Evolutionary conservation across 2,329 filamentous ascomycete species (phyloP).

Genomic region (Cryphonectria radicalis): DNA sequence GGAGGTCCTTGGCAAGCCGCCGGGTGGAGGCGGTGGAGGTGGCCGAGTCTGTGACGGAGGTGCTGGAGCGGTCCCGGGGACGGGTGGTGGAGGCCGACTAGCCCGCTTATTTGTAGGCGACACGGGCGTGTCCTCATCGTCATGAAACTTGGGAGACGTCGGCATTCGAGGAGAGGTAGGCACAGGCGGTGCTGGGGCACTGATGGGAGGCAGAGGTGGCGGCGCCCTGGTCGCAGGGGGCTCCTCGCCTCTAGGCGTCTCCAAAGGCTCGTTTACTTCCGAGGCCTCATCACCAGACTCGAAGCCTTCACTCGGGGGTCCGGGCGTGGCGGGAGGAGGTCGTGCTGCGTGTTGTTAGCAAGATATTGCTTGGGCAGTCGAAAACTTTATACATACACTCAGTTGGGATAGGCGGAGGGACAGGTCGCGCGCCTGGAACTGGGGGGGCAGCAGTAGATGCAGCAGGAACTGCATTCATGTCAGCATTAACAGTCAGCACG

Average conservation of each 20-base stretch:
- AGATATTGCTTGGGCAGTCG: slow-evolving; percentile 10
- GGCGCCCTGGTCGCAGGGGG: slow-evolving; percentile 45
- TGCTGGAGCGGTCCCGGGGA: slow-evolving; percentile 59
- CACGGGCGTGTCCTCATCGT: slow-evolving; percentile 42
- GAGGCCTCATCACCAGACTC: slow-evolving; percentile 89
- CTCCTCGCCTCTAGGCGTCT: slow-evolving; percentile 45
- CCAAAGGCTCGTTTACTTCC: slow-evolving; percentile 49
- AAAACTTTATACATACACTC: slow-evolving; percentile 57
- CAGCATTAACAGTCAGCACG: slow-evolving; percentile 30
- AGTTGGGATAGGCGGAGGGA: slow-evolving; percentile 60
- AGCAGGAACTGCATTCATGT: slow-evolving; percentile 37
- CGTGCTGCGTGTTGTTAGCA: slow-evolving; percentile 57
- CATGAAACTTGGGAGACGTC: slow-evolving; percentile 42
- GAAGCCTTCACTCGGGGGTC: slow-evolving; percentile 72
- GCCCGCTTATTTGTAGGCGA: slow-evolving; percentile 55
- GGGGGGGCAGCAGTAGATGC: slow-evolving; percentile 46
- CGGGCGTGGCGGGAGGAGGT: slow-evolving; percentile 59
- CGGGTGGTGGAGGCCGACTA: slow-evolving; percentile 63
- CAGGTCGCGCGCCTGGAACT: slow-evolving; percentile 55
- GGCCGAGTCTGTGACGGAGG: slow-evolving; percentile 61
- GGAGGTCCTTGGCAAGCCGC: slow-evolving; percentile 58
- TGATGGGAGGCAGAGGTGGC: slow-evolving; percentile 49
- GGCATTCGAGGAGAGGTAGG: slow-evolving; percentile 43
- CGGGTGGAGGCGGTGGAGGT: slow-evolving; percentile 69
- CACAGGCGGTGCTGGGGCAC: slow-evolving; percentile 48